phyloP scores from a whole-genome alignment of 805 yeast genomes.

The Schwanniomyces yamadae region DNA sequence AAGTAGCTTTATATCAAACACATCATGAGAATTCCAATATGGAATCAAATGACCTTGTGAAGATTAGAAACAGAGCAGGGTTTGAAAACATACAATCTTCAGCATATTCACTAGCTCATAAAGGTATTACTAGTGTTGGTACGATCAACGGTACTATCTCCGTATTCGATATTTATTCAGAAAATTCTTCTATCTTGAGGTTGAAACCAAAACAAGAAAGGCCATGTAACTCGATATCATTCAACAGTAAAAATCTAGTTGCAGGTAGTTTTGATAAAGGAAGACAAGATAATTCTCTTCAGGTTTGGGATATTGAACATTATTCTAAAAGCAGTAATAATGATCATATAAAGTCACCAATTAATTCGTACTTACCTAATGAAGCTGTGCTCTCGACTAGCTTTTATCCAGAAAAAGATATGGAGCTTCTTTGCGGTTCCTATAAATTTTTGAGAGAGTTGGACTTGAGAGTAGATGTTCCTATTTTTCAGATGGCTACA shows the following conservation, averaged over 20 bases:
- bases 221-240: slow-evolving; percentile 72
- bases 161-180: slow-evolving; percentile 55
- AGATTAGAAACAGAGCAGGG: slow-evolving; percentile 55
- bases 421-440: slow-evolving; percentile 65
- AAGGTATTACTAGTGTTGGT: slow-evolving; percentile 72
- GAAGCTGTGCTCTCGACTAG: slow-evolving; percentile 71
- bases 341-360: slow-evolving; percentile 52
- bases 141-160: slow-evolving; percentile 67
- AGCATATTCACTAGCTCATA: slow-evolving; percentile 53
- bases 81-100: slow-evolving; percentile 68
- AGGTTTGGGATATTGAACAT: slow-evolving; percentile 75
- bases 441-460: slow-evolving; percentile 75
- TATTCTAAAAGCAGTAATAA: slow-evolving; percentile 48
- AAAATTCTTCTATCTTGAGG: slow-evolving; percentile 34
- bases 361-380: slow-evolving; percentile 60
- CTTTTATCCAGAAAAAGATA: slow-evolving; percentile 60
- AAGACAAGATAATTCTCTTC: slow-evolving; percentile 71
- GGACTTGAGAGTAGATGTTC: slow-evolving; percentile 65
- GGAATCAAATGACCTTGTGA: slow-evolving; percentile 51
- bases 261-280: slow-evolving; percentile 81
- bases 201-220: slow-evolving; percentile 65
- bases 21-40: slow-evolving; percentile 43
- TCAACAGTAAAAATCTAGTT: slow-evolving; percentile 61
- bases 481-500: slow-evolving; percentile 73
- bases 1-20: slow-evolving; percentile 64